Evolutionary conservation across 345 rosid species (phyloP).

Genomic region (Hypericum androsaemum): DNA sequence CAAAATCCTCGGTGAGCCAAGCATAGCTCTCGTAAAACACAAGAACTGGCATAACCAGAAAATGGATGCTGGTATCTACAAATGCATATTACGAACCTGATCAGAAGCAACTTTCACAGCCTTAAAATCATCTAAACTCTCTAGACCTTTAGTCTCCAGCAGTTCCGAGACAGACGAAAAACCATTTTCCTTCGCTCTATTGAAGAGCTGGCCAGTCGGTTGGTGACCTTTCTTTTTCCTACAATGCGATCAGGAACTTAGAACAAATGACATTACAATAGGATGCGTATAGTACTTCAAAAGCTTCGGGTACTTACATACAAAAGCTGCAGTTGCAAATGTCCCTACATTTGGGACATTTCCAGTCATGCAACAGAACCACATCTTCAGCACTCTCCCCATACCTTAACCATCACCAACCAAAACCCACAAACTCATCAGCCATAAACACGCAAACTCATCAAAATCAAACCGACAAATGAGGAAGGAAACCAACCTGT

Average conservation of each 20-base stretch:
- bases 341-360: conserved; percentile 72
- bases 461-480: neutral
- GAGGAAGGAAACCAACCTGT: conserved; percentile 40
- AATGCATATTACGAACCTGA: conserved; percentile 23
- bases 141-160: conserved; percentile 37
- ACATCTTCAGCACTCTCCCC: conserved; percentile 60
- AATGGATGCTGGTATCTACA: neutral
- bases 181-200: conserved; percentile 54
- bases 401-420: conserved; percentile 37
- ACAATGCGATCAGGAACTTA: conserved; percentile 7
- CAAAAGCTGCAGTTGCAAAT: conserved; percentile 81
- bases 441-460: neutral
- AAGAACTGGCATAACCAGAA: conserved; percentile 5
- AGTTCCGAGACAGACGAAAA: conserved; percentile 63
- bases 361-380: conserved; percentile 38
- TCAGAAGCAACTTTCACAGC: conserved; percentile 7
- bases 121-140: conserved; percentile 19
- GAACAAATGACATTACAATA: neutral
- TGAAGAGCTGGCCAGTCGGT: conserved; percentile 63
- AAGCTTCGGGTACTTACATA: conserved; percentile 36
- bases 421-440: neutral
- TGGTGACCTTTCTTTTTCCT: conserved; percentile 69
- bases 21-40: conserved; percentile 25
- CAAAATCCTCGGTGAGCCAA: conserved; percentile 24
- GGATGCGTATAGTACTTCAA: neutral